Evolutionary conservation across 495 filamentous ascomycete genomes (phyloP).

Genomic region (Penicillium cinerascens): DNA sequence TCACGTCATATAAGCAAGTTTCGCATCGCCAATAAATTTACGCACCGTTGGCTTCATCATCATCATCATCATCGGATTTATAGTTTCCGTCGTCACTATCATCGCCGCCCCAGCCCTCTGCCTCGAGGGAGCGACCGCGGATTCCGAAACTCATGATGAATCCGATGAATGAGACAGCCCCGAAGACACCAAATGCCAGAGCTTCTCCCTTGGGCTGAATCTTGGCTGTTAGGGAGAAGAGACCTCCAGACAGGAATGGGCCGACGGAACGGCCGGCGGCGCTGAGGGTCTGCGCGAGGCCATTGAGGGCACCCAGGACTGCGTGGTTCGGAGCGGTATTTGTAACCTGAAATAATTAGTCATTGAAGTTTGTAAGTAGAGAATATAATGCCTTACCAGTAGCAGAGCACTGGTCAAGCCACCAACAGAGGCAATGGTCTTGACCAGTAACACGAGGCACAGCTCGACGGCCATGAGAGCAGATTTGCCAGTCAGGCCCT

Average conservation of each 20-base stretch:
- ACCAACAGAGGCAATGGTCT: slow-evolving; percentile 83
- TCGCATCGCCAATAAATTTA: not conserved
- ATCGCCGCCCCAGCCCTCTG: slow-evolving; percentile 57
- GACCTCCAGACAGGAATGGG: slow-evolving; percentile 78
- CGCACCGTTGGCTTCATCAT: slow-evolving; percentile 32
- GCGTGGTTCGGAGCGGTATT: slow-evolving; percentile 86
- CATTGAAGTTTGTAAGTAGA: not conserved
- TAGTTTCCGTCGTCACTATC: slow-evolving; percentile 47
- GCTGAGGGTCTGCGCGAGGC: slow-evolving; percentile 89
- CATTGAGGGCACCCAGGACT: slow-evolving; percentile 86
- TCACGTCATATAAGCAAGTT: slow-evolving; percentile 11
- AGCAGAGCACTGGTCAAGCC: slow-evolving; percentile 86
- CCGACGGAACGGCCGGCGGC: slow-evolving; percentile 86
- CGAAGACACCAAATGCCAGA: slow-evolving; percentile 80
- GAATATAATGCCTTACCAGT: slow-evolving; percentile 52
- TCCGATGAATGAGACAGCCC: slow-evolving; percentile 69
- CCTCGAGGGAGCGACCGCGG: slow-evolving; percentile 55
- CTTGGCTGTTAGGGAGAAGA: slow-evolving; percentile 71
- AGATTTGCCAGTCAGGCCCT: slow-evolving; percentile 50
- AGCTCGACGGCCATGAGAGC: slow-evolving; percentile 68
- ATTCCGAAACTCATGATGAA: slow-evolving; percentile 75
- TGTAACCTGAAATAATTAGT: slow-evolving; percentile 61
- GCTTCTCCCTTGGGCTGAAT: slow-evolving; percentile 79
- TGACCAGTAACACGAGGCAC: slow-evolving; percentile 74
- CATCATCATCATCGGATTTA: slow-evolving; percentile 52